Conservation (phyloP, 2,329 filamentous ascomycete genomes). For the Diaporthe citri region DNA sequence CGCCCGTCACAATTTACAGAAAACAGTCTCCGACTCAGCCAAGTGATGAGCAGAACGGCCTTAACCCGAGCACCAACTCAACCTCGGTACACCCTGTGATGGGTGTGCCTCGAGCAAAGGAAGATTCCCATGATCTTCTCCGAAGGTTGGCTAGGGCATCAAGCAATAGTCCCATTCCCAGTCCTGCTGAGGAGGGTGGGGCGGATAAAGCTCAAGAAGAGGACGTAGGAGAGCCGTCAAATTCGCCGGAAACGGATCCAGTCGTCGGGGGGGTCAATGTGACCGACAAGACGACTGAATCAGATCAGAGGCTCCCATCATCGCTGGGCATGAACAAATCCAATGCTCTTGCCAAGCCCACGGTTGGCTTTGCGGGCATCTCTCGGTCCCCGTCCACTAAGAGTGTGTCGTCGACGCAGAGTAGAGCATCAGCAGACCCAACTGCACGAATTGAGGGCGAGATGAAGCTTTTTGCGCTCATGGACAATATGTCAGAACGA, state of each 20-base stretch:
- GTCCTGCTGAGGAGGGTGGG: conserved; percentile 52
- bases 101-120: conserved; percentile 45
- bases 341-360: conserved; percentile 49
- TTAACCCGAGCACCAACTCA: conserved; percentile 25
- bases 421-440: conserved; percentile 55
- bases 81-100: conserved; percentile 40
- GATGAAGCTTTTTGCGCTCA: conserved; percentile 67
- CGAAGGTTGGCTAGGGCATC: conserved; percentile 62
- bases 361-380: conserved; percentile 60
- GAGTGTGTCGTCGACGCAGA: conserved; percentile 35
- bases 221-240: neutral
- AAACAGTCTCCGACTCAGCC: conserved; percentile 33
- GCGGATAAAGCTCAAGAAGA: conserved; percentile 40
- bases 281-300: conserved; percentile 17
- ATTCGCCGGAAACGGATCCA: neutral
- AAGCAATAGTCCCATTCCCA: conserved; percentile 51
- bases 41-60: conserved; percentile 34
- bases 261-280: neutral
- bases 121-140: conserved; percentile 62
- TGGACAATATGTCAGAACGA: conserved; percentile 67
- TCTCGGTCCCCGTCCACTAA: conserved; percentile 38
- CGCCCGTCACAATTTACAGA: conserved; percentile 56
- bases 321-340: conserved; percentile 12
- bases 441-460: conserved; percentile 69
- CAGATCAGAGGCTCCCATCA: neutral